Evolutionary conservation across 192 early-diverging fungal genomes (phyloP).

Genomic region (Umbelopsis sp.): DNA sequence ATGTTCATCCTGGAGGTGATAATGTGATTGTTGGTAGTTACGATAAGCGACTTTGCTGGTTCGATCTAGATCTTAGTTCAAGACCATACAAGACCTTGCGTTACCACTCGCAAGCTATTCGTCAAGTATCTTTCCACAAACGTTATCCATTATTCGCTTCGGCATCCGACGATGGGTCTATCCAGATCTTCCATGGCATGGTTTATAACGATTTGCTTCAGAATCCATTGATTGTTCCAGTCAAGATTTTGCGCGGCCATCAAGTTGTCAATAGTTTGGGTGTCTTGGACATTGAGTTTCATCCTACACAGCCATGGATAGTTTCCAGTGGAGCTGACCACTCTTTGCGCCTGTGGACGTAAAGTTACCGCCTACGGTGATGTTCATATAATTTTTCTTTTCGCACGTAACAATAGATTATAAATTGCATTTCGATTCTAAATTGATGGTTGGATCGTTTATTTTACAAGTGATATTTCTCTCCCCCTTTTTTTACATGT

Average conservation of each 20-base stretch:
- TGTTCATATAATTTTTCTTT: background rate
- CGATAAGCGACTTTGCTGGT: constrained; percentile 96
- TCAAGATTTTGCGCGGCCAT: constrained; percentile 88
- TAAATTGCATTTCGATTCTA: constrained; percentile 12
- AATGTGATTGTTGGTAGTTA: constrained; percentile 96
- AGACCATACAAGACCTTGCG: constrained; percentile 93
- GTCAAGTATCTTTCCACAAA: constrained; percentile 85
- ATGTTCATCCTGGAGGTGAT: constrained; percentile 93
- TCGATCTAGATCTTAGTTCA: constrained; percentile 91
- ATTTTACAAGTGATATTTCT: background rate
- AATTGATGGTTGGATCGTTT: background rate
- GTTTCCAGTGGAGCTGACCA: constrained; percentile 90
- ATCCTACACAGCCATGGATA: constrained; percentile 97
- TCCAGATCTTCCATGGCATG: constrained; percentile 98
- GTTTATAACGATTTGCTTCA: constrained; percentile 95
- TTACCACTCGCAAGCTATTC: constrained; percentile 88
- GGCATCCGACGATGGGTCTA: constrained; percentile 87
- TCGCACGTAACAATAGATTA: background rate
- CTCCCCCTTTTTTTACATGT: background rate
- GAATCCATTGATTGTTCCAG: constrained; percentile 98
- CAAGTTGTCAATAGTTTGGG: constrained; percentile 38
- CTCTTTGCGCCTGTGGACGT: constrained; percentile 87
- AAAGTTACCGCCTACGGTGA: constrained; percentile 17
- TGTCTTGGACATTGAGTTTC: constrained; percentile 68
- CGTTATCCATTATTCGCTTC: constrained; percentile 94